Evolutionary conservation across 106 monocot genomes (phyloP), one percentile per base, ranked within the genome.

Genomic region (Dioscorea zingiberensis): DNA sequence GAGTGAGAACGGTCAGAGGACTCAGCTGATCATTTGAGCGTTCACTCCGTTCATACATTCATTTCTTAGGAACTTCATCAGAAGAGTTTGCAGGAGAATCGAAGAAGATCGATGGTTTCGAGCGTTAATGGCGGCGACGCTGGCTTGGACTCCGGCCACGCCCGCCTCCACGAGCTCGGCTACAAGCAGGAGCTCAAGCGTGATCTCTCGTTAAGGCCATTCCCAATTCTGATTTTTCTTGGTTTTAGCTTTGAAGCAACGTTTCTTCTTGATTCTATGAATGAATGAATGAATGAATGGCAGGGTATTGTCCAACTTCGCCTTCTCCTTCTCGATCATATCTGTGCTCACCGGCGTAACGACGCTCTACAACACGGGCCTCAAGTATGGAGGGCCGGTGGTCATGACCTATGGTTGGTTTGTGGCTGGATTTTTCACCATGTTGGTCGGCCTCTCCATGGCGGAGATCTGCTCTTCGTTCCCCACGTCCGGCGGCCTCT

Each of bases 391-490:
- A 4, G 88, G 88, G 11, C 80, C 88, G 21, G 51, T 69, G 21
- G 25, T 75, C 0, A 72, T 64, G 68, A 78, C 74, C 17, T 69
- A 63, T 9, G 88, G 88, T 13, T 84, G 88, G 84, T 14, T 70
- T 1, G 67, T 84, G 16, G 80, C 60, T 15, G 69, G 62, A 16
- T 15, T 76, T 19, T 84, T 88, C 60, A 75, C 70, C 27, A 27
- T 60, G 44, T 48, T 59, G 3, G 61, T 88, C 19, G 88, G 67
- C 4, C 44, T 73, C 3, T 84, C 88, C n/a, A 88, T 84, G 88
- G 80, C 84, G 3, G 84, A 88, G 88, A 88, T 88, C 7, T 88
- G 88, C 75, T 88, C 84, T 9, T 73, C 88, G 10, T 88, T 81
- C 59, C 84, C 88, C 12, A 84, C 88, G 1, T 84, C 84, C 0